Percentiles rank a stretch among this genome's conserved stretches.
Conservation (phyloP, 768 basidiomycete species). For the Rhizopogon sp. region DNA sequence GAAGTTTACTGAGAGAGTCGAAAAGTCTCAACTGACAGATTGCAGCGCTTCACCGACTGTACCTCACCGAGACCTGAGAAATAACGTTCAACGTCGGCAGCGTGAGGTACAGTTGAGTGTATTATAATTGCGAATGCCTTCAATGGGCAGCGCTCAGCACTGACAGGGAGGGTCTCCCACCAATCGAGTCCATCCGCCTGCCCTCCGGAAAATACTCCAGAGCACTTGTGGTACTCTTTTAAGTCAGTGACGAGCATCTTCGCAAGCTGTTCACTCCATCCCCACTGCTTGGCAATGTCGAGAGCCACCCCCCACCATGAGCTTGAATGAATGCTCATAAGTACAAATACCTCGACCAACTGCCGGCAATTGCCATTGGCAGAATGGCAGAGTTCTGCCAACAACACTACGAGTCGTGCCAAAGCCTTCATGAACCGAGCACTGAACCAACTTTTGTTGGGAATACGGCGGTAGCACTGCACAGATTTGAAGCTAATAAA, state of each 20-base stretch:
- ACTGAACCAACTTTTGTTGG: conserved; percentile 1
- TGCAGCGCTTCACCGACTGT: too few species aligned
- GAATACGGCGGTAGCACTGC: conserved; percentile 1
- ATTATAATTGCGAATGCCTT: too few species aligned
- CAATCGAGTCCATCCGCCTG: conserved; percentile 13
- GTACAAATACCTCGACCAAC: too few species aligned
- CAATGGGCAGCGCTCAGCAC: too few species aligned
- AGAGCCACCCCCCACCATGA: conserved; percentile 10
- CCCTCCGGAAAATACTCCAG: conserved; percentile 19
- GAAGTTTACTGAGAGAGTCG: too few species aligned
- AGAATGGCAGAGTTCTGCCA: too few species aligned
- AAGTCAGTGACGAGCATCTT: conserved; percentile 16
- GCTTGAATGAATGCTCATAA: conserved; percentile 12
- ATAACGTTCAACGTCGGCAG: too few species aligned
- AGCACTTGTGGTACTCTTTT: conserved; percentile 17
- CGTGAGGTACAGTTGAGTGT: too few species aligned
- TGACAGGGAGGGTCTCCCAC: conserved; percentile 14
- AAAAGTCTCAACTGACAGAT: too few species aligned
- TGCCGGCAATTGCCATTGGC: too few species aligned
- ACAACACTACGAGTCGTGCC: too few species aligned
- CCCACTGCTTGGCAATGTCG: conserved; percentile 19
- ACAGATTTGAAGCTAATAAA: conserved; percentile 2
- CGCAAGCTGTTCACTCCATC: conserved; percentile 17
- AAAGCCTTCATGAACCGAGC: neutral
- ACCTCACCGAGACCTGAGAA: too few species aligned